These are phyloP conservation scores for Penicillium brevicompactum DNA, from an alignment of 2,329 filamentous ascomycete species.

Conservation along the genomic window DNA sequence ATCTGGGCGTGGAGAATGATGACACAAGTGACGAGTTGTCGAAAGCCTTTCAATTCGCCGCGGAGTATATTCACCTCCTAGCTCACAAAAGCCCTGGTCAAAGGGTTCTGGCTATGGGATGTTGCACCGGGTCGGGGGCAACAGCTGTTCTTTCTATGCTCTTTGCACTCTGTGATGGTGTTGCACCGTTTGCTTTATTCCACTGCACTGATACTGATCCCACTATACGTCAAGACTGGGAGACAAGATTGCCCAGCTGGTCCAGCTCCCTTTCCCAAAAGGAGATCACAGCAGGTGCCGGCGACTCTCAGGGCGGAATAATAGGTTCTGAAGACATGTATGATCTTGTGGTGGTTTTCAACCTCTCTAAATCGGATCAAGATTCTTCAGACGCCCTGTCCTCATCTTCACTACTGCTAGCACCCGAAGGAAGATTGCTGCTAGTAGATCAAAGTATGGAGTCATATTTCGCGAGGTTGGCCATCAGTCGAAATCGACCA, in stretches of 20 bases:
- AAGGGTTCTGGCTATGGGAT: background rate
- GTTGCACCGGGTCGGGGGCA: background rate
- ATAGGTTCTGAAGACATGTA: background rate
- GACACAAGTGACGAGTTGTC: background rate
- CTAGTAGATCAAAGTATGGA: background rate
- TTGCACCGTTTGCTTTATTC: background rate
- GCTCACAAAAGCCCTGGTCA: background rate
- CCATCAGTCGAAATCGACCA: background rate
- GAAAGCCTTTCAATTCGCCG: background rate
- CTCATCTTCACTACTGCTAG: background rate
- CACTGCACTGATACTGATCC: background rate
- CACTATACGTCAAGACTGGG: background rate
- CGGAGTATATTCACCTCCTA: background rate
- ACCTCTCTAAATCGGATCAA: background rate
- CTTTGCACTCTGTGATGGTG: background rate
- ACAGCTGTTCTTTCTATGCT: background rate
- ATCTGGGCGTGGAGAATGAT: background rate
- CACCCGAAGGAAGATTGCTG: background rate
- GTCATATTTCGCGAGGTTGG: background rate
- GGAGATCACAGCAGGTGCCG: background rate
- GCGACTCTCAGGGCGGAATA: too few relatives aligned
- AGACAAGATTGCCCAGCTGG: background rate
- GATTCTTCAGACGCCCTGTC: background rate
- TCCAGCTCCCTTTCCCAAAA: background rate
- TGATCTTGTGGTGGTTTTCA: background rate